Conservation (phyloP, 139 green algal species). For the Haematococcus sp. region DNA sequence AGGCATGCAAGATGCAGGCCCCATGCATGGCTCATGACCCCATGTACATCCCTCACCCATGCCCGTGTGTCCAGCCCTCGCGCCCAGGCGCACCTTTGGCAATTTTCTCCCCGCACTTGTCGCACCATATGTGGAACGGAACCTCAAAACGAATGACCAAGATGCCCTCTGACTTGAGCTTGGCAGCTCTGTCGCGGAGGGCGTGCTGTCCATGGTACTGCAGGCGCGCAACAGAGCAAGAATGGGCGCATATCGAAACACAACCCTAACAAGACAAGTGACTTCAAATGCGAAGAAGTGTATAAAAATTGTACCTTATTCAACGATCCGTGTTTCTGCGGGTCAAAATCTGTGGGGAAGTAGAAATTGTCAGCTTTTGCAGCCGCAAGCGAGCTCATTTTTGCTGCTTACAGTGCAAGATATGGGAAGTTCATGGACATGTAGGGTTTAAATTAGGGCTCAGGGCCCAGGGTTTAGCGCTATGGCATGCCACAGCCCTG, state of each 20-base stretch:
- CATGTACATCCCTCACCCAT: not conserved
- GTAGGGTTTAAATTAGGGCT: no score
- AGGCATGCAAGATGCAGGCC: no score
- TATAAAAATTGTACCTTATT: conserved; percentile 60
- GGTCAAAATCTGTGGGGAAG: conserved; percentile 84
- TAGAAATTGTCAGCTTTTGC: conserved; percentile 94
- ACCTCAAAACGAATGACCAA: conserved; percentile 97
- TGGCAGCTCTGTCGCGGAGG: conserved; percentile 81
- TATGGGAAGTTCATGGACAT: no score
- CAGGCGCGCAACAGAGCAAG: not conserved
- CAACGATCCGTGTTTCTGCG: conserved; percentile 67
- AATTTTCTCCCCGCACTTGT: conserved; percentile 85
- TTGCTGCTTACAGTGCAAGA: not conserved
- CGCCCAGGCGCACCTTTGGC: conserved; percentile 65
- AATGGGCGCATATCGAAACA: not conserved
- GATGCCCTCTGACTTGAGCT: conserved; percentile 82
- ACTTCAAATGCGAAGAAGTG: not conserved
- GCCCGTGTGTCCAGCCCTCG: not conserved
- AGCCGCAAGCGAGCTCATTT: conserved; percentile 61
- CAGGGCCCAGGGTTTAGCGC: no score
- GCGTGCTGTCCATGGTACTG: conserved; percentile 75
- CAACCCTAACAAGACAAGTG: not conserved
- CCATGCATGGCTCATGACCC: no score
- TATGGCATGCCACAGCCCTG: no score
- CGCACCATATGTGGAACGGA: conserved; percentile 95